Base-by-base conservation (phyloP, 805 yeast genomes). In the Yamadazyma ubonensis region DNA sequence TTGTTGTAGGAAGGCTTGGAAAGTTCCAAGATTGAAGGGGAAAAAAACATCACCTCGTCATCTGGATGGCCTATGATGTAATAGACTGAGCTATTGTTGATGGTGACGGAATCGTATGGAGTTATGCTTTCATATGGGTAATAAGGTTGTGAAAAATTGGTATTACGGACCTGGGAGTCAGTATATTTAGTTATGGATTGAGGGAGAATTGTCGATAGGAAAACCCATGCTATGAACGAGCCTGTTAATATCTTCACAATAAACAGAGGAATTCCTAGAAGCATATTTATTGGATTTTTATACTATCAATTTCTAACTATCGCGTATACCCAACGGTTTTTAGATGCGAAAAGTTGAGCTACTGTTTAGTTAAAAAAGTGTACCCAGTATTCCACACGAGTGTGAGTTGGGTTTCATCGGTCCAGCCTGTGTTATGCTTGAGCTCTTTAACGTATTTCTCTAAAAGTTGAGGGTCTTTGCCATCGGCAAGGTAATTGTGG, bases 31-130 rank as follows among this genome's bases (percentile, higher is more conserved):
- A 89, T 48, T 0, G 90, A 70, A 0, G 99, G 99, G 1, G 88
- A 79, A 54, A 93, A 93, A 61, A 93, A 93, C 99, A 93, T 93
- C 37, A 88, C 90, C 62, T 93, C 99, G 59, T 93, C 99, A 61
- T 93, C 99, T 0, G 99, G 99, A 61, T 93, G 99, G 0, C 96
- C 96, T 29, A 89, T 81, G 9, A 91, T 64, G 33, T 82, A 65
- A 48, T 70, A 74, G 2, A 78, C 65, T 2, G 63, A 54, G 28
- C 60, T 54, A 43, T 67, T 57, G 11, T 52, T 57, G 15, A 68
- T 59, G 2, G 65, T 61, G 12, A 67, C 53, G 5, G 64, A 58
- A 16, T 63, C 52, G 6, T 67, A 67, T 7, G 58, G 52, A 3
- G 67, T 60, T 26, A 67, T 52, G n/a, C 71, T 62, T 32, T 54